A percentile compares a stretch with the other conserved stretches of the same genome.
Evolutionary conservation across 1,284 basidiomycete genomes (phyloP).

Genomic region (Ganoderma resinaceum): DNA sequence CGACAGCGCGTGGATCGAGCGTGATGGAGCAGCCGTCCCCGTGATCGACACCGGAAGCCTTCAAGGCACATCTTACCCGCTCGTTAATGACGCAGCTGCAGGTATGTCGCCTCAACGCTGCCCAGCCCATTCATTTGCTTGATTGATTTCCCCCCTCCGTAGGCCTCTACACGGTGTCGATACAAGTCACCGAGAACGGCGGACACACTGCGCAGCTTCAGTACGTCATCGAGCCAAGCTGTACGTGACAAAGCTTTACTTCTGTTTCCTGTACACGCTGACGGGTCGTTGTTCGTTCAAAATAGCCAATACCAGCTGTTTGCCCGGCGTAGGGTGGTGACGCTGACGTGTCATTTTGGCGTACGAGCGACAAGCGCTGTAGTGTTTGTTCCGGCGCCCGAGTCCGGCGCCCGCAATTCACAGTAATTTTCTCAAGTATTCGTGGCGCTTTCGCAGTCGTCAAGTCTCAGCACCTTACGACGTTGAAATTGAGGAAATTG

Average conservation of each 20-base stretch:
- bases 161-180: not conserved
- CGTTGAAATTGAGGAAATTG: too few species aligned
- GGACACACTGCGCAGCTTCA: not conserved
- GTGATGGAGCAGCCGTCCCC: not conserved
- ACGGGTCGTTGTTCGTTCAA: not conserved
- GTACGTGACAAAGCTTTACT: not conserved
- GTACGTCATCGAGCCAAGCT: constrained; percentile 1
- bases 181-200: not conserved
- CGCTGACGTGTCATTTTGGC: not conserved
- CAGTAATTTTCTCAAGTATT: too few species aligned
- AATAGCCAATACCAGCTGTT: not conserved
- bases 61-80: not conserved
- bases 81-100: not conserved
- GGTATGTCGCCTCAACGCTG: not conserved
- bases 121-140: not conserved
- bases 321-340: not conserved
- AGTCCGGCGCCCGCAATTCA: too few species aligned
- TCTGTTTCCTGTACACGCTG: not conserved
- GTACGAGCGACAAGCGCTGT: too few species aligned
- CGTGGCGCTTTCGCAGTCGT: too few species aligned
- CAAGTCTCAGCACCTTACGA: too few species aligned
- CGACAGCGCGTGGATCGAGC: not conserved
- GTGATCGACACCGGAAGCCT: not conserved
- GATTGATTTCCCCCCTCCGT: too few species aligned
- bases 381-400: too few species aligned